Evolutionary conservation across 805 yeast species (phyloP).

Genomic region (Kodamaea kaohsiungensis): DNA sequence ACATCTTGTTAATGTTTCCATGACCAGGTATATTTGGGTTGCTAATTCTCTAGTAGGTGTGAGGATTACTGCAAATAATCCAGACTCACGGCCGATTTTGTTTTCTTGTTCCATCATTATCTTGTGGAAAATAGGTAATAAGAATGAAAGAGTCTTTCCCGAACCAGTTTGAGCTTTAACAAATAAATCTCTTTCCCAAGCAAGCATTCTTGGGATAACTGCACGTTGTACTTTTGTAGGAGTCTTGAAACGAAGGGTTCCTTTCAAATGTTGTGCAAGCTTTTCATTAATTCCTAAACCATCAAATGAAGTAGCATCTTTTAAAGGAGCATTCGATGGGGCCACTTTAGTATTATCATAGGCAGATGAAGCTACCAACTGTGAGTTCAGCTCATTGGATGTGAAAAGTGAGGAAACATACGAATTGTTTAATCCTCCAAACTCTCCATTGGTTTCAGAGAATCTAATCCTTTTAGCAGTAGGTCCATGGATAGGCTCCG

Average conservation of each 20-base stretch:
- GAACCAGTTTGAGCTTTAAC: slow-evolving; percentile 98
- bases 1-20: slow-evolving; percentile 69
- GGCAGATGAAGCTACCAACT: slow-evolving; percentile 44
- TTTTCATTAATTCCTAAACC: slow-evolving; percentile 67
- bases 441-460: slow-evolving; percentile 50
- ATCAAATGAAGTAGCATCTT: slow-evolving; percentile 65
- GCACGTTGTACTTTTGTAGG: slow-evolving; percentile 90
- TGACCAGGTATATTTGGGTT: slow-evolving; percentile 79
- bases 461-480: slow-evolving; percentile 40
- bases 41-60: slow-evolving; percentile 97
- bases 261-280: slow-evolving; percentile 55
- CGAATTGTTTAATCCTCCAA: slow-evolving; percentile 58
- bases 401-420: slow-evolving; percentile 83
- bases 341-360: slow-evolving; percentile 22
- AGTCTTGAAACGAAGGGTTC: slow-evolving; percentile 52
- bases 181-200: slow-evolving; percentile 62
- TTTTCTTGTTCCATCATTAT: slow-evolving; percentile 54
- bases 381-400: slow-evolving; percentile 42
- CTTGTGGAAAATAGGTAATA: slow-evolving; percentile 77
- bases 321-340: slow-evolving; percentile 81
- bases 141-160: slow-evolving; percentile 90
- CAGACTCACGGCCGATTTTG: slow-evolving; percentile 60
- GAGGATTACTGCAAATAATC: slow-evolving; percentile 83
- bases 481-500: slow-evolving; percentile 17
- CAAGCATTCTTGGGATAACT: slow-evolving; percentile 64